Evolutionary conservation across 305 asterid genomes (phyloP).

Genomic region (Rubia peregrina): DNA sequence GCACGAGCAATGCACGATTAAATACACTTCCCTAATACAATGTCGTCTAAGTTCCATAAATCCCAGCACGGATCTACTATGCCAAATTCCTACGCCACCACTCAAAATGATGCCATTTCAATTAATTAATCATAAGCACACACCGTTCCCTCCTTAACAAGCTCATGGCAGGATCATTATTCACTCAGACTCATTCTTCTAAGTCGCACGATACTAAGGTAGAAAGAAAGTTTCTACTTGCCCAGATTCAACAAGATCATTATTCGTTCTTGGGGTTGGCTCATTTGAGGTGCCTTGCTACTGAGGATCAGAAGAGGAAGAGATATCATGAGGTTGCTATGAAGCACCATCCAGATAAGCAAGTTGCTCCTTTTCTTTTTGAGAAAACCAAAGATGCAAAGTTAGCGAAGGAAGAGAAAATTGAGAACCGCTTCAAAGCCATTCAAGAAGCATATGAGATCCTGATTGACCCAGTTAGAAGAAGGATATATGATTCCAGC

Average conservation of each 20-base stretch:
- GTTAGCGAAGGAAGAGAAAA: constrained; percentile 85
- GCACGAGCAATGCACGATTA: no score
- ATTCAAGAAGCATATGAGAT: constrained; percentile 93
- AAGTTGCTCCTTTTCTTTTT: constrained; percentile 67
- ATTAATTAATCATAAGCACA: no score
- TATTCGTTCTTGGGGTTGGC: constrained; percentile 88
- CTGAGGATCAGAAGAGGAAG: constrained; percentile 87
- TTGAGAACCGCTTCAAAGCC: constrained; percentile 79
- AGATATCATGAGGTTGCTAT: constrained; percentile 85
- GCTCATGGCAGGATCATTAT: no score
- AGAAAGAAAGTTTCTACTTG: constrained; percentile 66
- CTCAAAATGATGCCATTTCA: no score
- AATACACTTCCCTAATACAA: no score
- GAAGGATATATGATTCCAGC: constrained; percentile 90
- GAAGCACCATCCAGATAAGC: constrained; percentile 93
- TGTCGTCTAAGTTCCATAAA: no score
- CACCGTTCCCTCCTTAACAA: no score
- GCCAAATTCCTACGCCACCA: no score
- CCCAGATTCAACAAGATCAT: constrained; percentile 72
- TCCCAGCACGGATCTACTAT: no score
- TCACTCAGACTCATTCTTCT: constrained; percentile 23
- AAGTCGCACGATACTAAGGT: constrained; percentile 73
- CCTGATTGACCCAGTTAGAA: constrained; percentile 70
- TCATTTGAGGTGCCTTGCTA: constrained; percentile 88
- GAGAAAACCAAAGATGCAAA: constrained; percentile 83